Conservation (phyloP, 192 early-diverging fungal species). For the Podila verticillata region DNA sequence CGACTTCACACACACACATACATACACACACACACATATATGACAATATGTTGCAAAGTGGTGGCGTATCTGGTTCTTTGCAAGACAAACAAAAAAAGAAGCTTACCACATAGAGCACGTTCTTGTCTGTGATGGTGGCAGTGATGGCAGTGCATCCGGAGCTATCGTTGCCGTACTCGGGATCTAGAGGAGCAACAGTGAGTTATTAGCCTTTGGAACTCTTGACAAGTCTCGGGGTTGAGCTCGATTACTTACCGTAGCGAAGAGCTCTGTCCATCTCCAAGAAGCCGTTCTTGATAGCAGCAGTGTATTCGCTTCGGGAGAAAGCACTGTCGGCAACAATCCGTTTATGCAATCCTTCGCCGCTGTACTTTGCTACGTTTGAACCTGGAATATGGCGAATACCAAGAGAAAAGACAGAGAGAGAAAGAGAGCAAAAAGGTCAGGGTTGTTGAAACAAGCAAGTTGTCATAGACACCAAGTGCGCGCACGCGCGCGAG, state of each 20-base stretch:
- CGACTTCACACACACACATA: no score
- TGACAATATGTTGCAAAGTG: no score
- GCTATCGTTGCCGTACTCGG: conserved; percentile 81
- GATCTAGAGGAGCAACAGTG: conserved; percentile 56
- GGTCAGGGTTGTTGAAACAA: background rate
- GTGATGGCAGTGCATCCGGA: conserved; percentile 97
- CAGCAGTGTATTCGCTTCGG: conserved; percentile 71
- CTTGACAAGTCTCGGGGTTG: background rate
- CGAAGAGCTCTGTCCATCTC: conserved; percentile 81
- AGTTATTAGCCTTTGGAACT: background rate
- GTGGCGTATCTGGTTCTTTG: no score
- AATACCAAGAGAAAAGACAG: background rate
- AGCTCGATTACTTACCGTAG: conserved; percentile 60
- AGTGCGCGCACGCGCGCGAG: no score
- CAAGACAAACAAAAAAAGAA: background rate
- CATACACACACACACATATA: no score
- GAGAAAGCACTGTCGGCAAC: conserved; percentile 69
- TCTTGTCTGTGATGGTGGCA: conserved; percentile 84
- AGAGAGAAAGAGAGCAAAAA: background rate
- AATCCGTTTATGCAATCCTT: conserved; percentile 80
- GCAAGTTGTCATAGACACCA: background rate
- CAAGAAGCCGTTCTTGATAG: conserved; percentile 88
- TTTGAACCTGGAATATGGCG: conserved; percentile 57
- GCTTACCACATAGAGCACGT: conserved; percentile 77
- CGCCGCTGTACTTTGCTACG: conserved; percentile 87